A percentile compares a stretch with the other conserved stretches of the same genome.
These are phyloP conservation scores for Nematocida minor DNA, from an alignment of 371 early-diverging fungal genomes.

Conservation along the genomic window DNA sequence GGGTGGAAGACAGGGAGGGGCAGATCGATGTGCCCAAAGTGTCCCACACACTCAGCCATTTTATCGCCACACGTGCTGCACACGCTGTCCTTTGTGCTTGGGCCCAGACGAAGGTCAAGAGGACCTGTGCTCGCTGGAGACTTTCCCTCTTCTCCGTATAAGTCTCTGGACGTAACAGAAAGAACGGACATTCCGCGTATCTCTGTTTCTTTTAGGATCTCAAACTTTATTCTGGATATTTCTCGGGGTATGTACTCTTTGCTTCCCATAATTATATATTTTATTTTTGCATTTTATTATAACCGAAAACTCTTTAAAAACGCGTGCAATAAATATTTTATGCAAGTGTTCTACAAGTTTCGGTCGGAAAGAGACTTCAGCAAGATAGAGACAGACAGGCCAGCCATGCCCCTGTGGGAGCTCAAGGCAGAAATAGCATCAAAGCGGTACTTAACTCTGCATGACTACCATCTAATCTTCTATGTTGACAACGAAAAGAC, in stretches of 20 bases:
- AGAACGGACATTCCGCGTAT: slow-evolving; percentile 76
- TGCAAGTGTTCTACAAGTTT: slow-evolving; percentile 62
- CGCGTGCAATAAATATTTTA: slow-evolving; percentile 32
- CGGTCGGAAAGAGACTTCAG: slow-evolving; percentile 58
- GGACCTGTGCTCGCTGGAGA: slow-evolving; percentile 61
- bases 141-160: slow-evolving; percentile 76
- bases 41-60: slow-evolving; percentile 86
- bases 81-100: slow-evolving; percentile 70
- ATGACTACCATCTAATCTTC: slow-evolving; percentile 65
- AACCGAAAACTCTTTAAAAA: not conserved
- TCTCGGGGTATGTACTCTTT: slow-evolving; percentile 20
- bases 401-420: slow-evolving; percentile 63
- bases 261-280: no score
- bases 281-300: slow-evolving; percentile 21
- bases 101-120: slow-evolving; percentile 61
- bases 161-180: slow-evolving; percentile 78
- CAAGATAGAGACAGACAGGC: slow-evolving; percentile 60
- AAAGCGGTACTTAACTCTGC: slow-evolving; percentile 57
- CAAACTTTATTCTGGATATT: slow-evolving; percentile 71
- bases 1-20: slow-evolving; percentile 92
- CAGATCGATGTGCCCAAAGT: slow-evolving; percentile 88
- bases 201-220: slow-evolving; percentile 74
- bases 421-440: slow-evolving; percentile 64
- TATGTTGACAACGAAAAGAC: slow-evolving; percentile 59
- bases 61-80: slow-evolving; percentile 86